These are phyloP conservation scores for Zymoseptoria tritici DNA, from an alignment of 2,329 filamentous ascomycete species.

Conservation along the genomic window DNA sequence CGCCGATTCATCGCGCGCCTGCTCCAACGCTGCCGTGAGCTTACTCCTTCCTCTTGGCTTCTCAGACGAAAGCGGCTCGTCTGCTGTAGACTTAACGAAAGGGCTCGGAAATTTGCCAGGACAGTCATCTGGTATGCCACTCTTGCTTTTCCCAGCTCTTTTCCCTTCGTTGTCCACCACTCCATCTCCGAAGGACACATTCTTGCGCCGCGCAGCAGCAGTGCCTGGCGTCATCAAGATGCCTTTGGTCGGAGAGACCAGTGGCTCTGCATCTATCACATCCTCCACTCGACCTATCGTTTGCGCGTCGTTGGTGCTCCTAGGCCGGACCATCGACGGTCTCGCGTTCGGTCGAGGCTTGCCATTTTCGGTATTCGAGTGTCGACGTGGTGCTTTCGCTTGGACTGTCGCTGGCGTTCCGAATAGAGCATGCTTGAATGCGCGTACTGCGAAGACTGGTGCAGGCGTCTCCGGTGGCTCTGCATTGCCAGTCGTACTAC, in stretches of 20 bases:
- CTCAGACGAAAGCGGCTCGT: slow-evolving; percentile 26
- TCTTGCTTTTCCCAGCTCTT: slow-evolving; percentile 33
- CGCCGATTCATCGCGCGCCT: slow-evolving; percentile 35
- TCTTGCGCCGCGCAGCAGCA: slow-evolving; percentile 49
- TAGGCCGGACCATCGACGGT: slow-evolving; percentile 23
- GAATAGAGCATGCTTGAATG: slow-evolving; percentile 58
- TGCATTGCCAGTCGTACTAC: slow-evolving; percentile 35
- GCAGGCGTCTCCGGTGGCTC: slow-evolving; percentile 59
- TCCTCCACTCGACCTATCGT: slow-evolving; percentile 12
- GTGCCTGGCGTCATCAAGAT: slow-evolving; percentile 59
- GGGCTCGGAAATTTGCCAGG: slow-evolving; percentile 46
- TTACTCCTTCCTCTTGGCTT: slow-evolving; percentile 31
- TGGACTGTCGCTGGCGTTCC: slow-evolving; percentile 51
- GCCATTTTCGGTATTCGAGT: slow-evolving; percentile 25
- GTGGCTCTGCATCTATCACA: slow-evolving; percentile 17
- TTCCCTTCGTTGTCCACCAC: slow-evolving; percentile 51
- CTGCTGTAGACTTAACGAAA: slow-evolving; percentile 32
- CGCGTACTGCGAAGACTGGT: slow-evolving; percentile 59
- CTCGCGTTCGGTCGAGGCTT: slow-evolving; percentile 16
- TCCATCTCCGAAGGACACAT: slow-evolving; percentile 53
- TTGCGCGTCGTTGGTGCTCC: slow-evolving; percentile 23
- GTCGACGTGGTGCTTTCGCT: slow-evolving; percentile 21
- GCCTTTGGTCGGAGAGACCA: slow-evolving; percentile 50
- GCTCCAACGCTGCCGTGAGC: slow-evolving; percentile 39
- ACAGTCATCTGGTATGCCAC: slow-evolving; percentile 41